Base-by-base conservation (phyloP, 345 rosid genomes). In the Eucalyptus marginata region DNA sequence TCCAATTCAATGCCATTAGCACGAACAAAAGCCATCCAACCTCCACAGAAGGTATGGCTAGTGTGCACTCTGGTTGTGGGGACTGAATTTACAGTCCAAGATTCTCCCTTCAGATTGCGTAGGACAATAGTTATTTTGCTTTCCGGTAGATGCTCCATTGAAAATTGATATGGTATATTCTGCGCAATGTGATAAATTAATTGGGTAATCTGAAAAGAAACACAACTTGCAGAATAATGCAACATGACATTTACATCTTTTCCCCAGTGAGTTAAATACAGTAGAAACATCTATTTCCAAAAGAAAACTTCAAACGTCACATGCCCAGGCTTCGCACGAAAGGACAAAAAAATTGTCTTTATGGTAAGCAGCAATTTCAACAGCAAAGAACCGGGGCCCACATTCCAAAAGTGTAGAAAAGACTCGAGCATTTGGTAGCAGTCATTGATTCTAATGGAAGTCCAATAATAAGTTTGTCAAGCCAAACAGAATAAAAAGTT, bases 11-110 rank as follows among this genome's bases (percentile, higher is more conserved):
- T 89, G 56, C 88, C 93, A 91, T 94, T 95, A 88, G 92, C 86
- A 29, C 94, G 95, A 33, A 94, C 96, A 91, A 94, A 95, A 80
- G 94, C 93, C 93, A 94, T 89, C 97, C 97, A 95, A 76, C 97
- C 97, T 64, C 94, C 95, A 89, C 95, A 95, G 62, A 94, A 91
- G 68, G 97, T 95, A 92, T 95, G 96, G 88, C 92, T 93, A 80
- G 95, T 92, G 88, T 94, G 96, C 79, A 93, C 97, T 91, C 91
- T 94, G 62, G 96, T 93, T 88, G 96, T 93, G 51, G 96, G 96
- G 86, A 95, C 94, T 66, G 96, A 94, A 90, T 94, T 95, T 90
- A 94, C 96, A 44, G 91, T 91, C 96, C 96, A 95, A 88, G 89
- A 90, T 81, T 87, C 93, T 88, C 95, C 95, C 92, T 93, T 93